phyloP scores from a whole-genome alignment of 1,139 yeast genomes.

The Kurtzmaniella quercitrusa region DNA sequence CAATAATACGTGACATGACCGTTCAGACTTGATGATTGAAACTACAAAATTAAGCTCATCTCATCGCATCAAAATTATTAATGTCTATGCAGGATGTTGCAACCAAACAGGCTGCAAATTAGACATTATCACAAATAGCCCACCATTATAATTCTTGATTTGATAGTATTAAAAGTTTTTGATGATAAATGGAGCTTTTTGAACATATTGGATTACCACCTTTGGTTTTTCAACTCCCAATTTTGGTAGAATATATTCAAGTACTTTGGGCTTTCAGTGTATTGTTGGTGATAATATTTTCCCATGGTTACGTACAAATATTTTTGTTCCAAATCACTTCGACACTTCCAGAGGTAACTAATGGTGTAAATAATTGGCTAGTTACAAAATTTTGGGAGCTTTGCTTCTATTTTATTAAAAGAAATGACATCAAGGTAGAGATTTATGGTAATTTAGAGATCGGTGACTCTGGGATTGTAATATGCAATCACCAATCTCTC shows the following conservation, averaged over 20 bases:
- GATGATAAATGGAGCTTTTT: constrained; percentile 22
- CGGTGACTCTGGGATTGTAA: constrained; percentile 43
- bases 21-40: not conserved
- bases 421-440: constrained; percentile 33
- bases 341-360: constrained; percentile 27
- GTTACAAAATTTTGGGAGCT: constrained; percentile 33
- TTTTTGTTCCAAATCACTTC: constrained; percentile 14
- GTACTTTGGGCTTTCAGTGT: constrained; percentile 8
- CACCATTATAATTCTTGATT: not conserved
- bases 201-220: constrained; percentile 16
- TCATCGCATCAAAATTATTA: not conserved
- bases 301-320: constrained; percentile 25
- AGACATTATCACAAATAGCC: not conserved
- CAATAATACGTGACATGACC: constrained; percentile 84
- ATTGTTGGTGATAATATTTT: constrained; percentile 14
- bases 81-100: constrained; percentile 1
- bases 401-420: constrained; percentile 29
- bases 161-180: no score
- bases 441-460: constrained; percentile 34
- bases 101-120: not conserved
- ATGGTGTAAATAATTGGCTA: constrained; percentile 18
- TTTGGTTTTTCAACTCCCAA: not conserved
- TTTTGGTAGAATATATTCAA: not conserved
- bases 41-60: not conserved
- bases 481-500: constrained; percentile 54